Conservation (phyloP, 2,329 filamentous ascomycete genomes). For the Talaromyces pinophilus region DNA sequence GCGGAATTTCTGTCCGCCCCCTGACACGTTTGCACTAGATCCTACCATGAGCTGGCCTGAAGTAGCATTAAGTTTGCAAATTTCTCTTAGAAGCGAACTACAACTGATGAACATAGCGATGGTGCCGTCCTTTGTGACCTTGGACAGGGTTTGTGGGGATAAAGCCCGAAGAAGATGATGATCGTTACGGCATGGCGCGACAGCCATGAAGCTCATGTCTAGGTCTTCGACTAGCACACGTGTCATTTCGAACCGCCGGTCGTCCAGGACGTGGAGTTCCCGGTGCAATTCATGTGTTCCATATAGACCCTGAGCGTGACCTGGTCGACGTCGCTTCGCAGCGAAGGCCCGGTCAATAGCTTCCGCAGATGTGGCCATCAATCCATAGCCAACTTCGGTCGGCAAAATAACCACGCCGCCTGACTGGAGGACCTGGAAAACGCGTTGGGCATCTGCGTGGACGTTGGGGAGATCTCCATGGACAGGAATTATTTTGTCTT, state of each 20-base stretch:
- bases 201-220: too few species aligned
- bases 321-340: constrained; percentile 28
- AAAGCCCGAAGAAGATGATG: too few species aligned
- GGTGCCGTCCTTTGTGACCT: too few species aligned
- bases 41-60: constrained; percentile 29
- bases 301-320: constrained; percentile 34
- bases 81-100: too few species aligned
- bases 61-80: too few species aligned
- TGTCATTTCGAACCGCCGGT: constrained; percentile 26
- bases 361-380: constrained; percentile 27
- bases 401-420: constrained; percentile 35
- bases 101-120: too few species aligned
- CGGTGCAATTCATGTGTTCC: constrained; percentile 31
- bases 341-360: constrained; percentile 29
- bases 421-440: constrained; percentile 28
- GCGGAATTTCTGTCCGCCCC: constrained; percentile 31
- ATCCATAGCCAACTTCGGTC: constrained; percentile 32
- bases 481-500: neutral
- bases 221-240: constrained; percentile 29
- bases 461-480: constrained; percentile 18
- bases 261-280: constrained; percentile 28
- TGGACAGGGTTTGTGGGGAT: too few species aligned
- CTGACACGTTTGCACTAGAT: constrained; percentile 36
- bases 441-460: constrained; percentile 27
- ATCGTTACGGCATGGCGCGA: too few species aligned